Conservation (phyloP, 768 basidiomycete genomes). For the Strobilomyces dryophilus region DNA sequence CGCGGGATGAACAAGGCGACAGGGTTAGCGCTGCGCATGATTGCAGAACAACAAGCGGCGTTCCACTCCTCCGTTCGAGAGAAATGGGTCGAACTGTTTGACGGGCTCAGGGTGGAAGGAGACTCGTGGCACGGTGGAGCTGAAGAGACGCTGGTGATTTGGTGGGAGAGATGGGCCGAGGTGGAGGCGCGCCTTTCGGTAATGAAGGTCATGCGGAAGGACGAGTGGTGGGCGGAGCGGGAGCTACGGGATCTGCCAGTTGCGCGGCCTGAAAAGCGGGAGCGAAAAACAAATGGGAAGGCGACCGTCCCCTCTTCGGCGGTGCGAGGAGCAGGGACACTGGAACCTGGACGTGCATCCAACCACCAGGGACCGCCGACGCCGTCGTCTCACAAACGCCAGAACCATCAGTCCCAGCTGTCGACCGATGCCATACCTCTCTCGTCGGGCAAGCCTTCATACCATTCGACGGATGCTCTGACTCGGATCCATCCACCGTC, state of each 20-base stretch:
- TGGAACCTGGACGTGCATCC: conserved; percentile 21
- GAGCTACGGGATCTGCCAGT: conserved; percentile 22
- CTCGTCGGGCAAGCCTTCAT: not conserved
- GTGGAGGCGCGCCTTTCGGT: conserved; percentile 48
- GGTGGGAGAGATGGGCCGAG: conserved; percentile 65
- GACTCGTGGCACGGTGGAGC: conserved; percentile 63
- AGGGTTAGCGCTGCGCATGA: conserved; percentile 43
- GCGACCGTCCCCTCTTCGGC: conserved; percentile 16
- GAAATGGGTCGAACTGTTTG: conserved; percentile 76
- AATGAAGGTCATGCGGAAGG: conserved; percentile 34
- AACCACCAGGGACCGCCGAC: conserved; percentile 27
- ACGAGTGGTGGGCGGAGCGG: conserved; percentile 33
- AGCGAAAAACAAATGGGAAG: conserved; percentile 10
- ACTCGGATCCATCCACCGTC: conserved; percentile 24
- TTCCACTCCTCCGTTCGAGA: conserved; percentile 61
- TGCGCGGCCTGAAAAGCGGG: conserved; percentile 14
- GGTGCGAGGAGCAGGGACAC: not conserved
- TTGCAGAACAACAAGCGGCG: conserved; percentile 53
- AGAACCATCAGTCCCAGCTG: conserved; percentile 27
- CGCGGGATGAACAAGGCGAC: conserved; percentile 58
- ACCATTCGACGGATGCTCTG: conserved; percentile 4
- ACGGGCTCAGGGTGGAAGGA: conserved; percentile 68
- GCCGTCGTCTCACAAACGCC: conserved; percentile 18
- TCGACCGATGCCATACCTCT: conserved; percentile 24
- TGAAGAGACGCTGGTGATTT: conserved; percentile 67